Base-by-base conservation (phyloP, 139 green algal genomes). In the Micractinium conductrix region DNA sequence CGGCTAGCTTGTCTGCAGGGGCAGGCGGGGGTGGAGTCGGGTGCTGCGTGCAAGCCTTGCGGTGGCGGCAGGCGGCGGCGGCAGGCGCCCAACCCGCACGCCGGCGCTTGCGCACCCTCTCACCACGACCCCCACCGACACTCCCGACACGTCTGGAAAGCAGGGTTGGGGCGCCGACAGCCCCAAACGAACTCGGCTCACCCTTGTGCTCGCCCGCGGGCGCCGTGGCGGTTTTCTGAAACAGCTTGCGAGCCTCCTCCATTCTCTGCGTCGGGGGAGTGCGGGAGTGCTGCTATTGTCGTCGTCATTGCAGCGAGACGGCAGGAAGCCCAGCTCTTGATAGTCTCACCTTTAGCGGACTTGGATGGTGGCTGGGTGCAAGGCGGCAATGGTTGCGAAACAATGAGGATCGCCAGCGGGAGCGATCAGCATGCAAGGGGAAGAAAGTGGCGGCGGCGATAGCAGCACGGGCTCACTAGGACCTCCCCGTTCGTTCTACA, bases 1-100 rank as follows among this genome's bases (percentile, higher is more conserved):
- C 53, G 4, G 48, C 53, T 14, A 93, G 82, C 73, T 93, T 93
- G 68, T 93, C 89, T 92, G 79, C 83, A 81, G 3, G 30, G 26
- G 63, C 63, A 37, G 63, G 63, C 19, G 19, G 53, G 2, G 53
- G 53, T 19, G 24, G 53, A 62, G 53, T 22, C 19, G 2, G 2
- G 53, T 19, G 53, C 8, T 16, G 53, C 6, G 8, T 30, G 53
- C 53, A 21, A 21, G 19, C 24, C 19, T 2, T 9, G 63, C 65
- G 42, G 70, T 28, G 70, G 70, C 5, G 28, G 28, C 70, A 26
- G 3, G 69, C 7, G 33, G 2, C 38, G 37, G 16, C 37, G 65
- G 28, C 65, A 72, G 33, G 1, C 30, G 8, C 8, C 19, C 19
- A 19, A 30, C 26, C 10, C 53, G 53, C 19, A 62, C 8, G 10